Evolutionary conservation across 2,329 filamentous ascomycete genomes (phyloP), one percentile per base, ranked within the genome.

Genomic region (Apiospora marii): DNA sequence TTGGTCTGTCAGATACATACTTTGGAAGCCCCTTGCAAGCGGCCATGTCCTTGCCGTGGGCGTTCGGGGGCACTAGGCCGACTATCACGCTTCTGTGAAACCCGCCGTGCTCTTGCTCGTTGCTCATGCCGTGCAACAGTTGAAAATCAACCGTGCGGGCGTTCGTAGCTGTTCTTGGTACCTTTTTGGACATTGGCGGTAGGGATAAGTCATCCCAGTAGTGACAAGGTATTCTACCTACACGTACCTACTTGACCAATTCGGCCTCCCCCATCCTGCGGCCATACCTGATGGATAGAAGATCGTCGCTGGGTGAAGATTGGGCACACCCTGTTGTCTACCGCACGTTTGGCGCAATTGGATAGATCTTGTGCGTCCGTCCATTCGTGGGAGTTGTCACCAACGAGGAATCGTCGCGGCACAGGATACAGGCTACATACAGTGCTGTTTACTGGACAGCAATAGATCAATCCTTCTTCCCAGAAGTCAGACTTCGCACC

Each of bases 21-120:
- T 41, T n/a, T 10, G 22, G 4, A 41, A 41, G 34, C 16, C 34
- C 30, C 58, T 24, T 64, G 58, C 19, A 64, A 64, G 58, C 19
- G 34, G 12, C 34, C 58, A 41, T 64, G 58, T 64, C 58, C 58
- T 12, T 41, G 34, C 10, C 8, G 34, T 64, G 58, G 34, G 10
- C 19, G 58, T 41, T 64, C 58, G 58, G 58, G 58, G 34, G 34
- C 58, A 64, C 58, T 19, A 41, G 41, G 14, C 58, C 58, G 58
- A 41, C 34, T n/a, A 64, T 64, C 58, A 64, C 58, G 58, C 34
- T 34, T 64, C 58, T 41, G 58, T 64, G 58, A 64, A 64, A 64
- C 58, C 58, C 30, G 22, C 10, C 34, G 13, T 37, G 22, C 19
- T 41, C 34, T 64, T 64, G 58, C 34, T 64, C 34, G 58, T 64